Percentiles rank a stretch among this genome's conserved stretches.
Evolutionary conservation across 2,329 filamentous ascomycete genomes (phyloP).

Genomic region (Emergomyces africanus): DNA sequence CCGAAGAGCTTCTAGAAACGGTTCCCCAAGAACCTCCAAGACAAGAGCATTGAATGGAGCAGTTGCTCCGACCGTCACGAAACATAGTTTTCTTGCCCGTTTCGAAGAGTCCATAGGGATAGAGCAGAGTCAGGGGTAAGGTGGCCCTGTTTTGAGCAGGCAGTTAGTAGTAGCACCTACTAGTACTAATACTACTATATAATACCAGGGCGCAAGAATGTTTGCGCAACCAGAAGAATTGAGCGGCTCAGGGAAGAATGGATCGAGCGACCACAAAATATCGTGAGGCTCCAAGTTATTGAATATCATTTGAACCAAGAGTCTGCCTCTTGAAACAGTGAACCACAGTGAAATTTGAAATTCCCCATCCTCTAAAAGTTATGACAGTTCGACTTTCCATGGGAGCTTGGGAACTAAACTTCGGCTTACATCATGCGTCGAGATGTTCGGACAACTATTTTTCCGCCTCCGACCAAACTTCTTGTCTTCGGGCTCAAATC

Average conservation of each 20-base stretch:
- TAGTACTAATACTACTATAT: no score
- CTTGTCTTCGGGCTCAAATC: neutral
- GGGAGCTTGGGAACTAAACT: neutral
- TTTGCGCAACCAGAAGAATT: neutral
- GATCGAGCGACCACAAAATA: neutral
- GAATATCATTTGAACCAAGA: neutral
- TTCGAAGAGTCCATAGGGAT: slow-evolving; percentile 12
- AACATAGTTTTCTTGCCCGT: slow-evolving; percentile 40
- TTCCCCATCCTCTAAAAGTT: neutral
- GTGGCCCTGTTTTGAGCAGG: no score
- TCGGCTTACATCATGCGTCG: neutral
- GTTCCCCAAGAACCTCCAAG: slow-evolving; percentile 46
- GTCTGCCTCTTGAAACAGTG: neutral
- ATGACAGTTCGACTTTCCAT: neutral
- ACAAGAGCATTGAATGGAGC: slow-evolving; percentile 68
- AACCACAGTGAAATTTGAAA: neutral
- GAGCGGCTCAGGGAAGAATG: neutral
- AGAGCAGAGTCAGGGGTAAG: no score
- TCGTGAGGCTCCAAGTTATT: neutral
- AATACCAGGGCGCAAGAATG: neutral
- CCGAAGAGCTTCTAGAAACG: slow-evolving; percentile 51
- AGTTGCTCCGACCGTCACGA: slow-evolving; percentile 88
- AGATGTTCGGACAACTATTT: neutral
- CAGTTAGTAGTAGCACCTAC: no score
- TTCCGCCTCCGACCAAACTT: neutral